Base-by-base conservation (phyloP, 352 stramenopile genomes). In the Pythium scleroteichum region DNA sequence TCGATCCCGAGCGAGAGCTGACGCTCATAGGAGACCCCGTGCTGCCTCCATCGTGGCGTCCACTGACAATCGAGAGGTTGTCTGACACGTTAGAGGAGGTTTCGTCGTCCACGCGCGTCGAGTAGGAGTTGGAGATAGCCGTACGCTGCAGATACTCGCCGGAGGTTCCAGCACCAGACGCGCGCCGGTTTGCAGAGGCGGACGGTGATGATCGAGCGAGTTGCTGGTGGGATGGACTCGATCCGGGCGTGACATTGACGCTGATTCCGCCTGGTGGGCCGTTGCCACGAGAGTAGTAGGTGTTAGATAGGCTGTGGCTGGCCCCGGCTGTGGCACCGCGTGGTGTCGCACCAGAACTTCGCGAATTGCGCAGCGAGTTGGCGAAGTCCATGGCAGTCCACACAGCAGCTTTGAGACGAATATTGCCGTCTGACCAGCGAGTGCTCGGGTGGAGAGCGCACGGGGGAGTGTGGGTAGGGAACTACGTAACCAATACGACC, bases 81-180 rank as follows among this genome's bases (percentile, higher is more conserved):
- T 90, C 81, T 0, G 81, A 90, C 3, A 72, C 66, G 27, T 75
- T 87, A 0, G 81, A 89, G 2, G 76, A 64, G 20, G 79, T 88
- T 59, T 90, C 81, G 22, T 82, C 76, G 54, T 88, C 79, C 22
- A 74, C 72, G 35, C 67, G 65, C 5, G 39, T 46, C 44, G 80
- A 79, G 70, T 81, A 87, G 7, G 78, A 53, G 59, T 91, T 89
- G 2, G 78, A 82, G 46, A 91, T 82, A 24, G 82, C 79, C 17
- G 78, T 75, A 9, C 82, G 79, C 48, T 91, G 82, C n/a, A 89
- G 65, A 16, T 65, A 73, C 27, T 71, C 67, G n/a, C 38, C 22
- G 4, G 40, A 14, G 59, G 20, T 66, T 12, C 62, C 35, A 17
- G 12, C 33, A 2, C 13, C 19, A 17, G 64, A 55, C n/a, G 59